Evolutionary conservation across 805 yeast species (phyloP), one percentile per base, ranked within the genome.

Genomic region (Pichia thaimueangensis): DNA sequence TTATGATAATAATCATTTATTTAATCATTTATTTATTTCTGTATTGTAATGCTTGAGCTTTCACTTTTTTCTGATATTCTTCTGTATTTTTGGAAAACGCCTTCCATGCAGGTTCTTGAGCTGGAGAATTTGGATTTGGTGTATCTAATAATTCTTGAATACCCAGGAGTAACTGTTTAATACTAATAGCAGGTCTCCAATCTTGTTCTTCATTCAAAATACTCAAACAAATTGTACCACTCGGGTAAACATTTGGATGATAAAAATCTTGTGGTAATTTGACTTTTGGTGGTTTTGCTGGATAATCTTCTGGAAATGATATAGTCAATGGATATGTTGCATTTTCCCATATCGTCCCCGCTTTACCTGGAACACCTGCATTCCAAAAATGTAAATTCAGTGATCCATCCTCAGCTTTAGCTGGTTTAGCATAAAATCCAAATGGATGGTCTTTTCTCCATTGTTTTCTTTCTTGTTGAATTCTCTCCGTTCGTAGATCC

Each of bases 391-490:
- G 83, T 48, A 93, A 70, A 62, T 93, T 88, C 48, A 93, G 69
- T 0, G 87, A 68, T 3, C 98, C 98, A 56, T 88, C 95, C 2
- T 69, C 56, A n/a, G 72, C 69, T 60, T 85, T 89, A 21, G 67
- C 58, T 12, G 99, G 99, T 57, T 86, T 86, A 30, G 99, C 99
- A 52, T 67, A 89, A 64, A 93, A 93, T 7, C 97, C 97, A 64
- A 89, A 93, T 0, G 99, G 99, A 60, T 93, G 99, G 61, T 88
- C 96, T 61, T 87, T 91, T 53, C 99, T 79, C 99, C 99, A 93
- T 62, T 84, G 87, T 65, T 89, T 91, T 63, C 98, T 68, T 62
- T 91, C 98, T 63, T 88, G 95, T 58, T 89, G 97, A 31, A 91
- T 74, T 54, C 98, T 78, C 45, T 79, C 86, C 50, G 80, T 69